phyloP scores from a whole-genome alignment of 805 yeast genomes.

The Nakazawaea anatomiae region DNA sequence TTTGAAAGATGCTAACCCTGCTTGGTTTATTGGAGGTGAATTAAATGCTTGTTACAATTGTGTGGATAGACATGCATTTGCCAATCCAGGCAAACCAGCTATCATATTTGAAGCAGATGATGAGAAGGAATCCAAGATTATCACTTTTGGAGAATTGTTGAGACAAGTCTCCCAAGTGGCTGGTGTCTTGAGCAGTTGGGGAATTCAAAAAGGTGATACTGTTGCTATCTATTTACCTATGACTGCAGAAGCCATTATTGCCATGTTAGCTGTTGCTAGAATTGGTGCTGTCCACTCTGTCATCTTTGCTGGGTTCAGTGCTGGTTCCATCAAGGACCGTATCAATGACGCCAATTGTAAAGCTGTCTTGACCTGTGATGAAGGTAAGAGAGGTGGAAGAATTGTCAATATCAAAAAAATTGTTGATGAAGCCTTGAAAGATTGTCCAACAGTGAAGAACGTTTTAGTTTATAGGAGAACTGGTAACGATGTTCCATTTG shows the following conservation, averaged over 20 bases:
- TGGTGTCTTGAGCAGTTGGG: slow-evolving; percentile 74
- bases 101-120: slow-evolving; percentile 94
- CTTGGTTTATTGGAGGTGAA: slow-evolving; percentile 94
- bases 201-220: slow-evolving; percentile 90
- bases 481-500: slow-evolving; percentile 70
- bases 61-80: slow-evolving; percentile 92
- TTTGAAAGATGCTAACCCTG: slow-evolving; percentile 64
- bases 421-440: slow-evolving; percentile 86
- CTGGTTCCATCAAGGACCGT: slow-evolving; percentile 89
- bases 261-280: slow-evolving; percentile 91
- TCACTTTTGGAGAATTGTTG: slow-evolving; percentile 84
- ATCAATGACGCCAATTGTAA: slow-evolving; percentile 81
- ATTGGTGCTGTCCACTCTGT: slow-evolving; percentile 96
- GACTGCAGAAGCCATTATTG: slow-evolving; percentile 94
- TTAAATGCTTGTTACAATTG: slow-evolving; percentile 90
- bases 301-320: slow-evolving; percentile 93
- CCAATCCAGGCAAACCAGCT: slow-evolving; percentile 79
- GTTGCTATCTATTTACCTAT: slow-evolving; percentile 96
- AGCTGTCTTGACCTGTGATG: slow-evolving; percentile 91
- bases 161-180: slow-evolving; percentile 84
- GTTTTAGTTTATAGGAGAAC: slow-evolving; percentile 89
- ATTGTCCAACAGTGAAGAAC: slow-evolving; percentile 69
- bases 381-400: slow-evolving; percentile 94
- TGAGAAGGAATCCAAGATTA: slow-evolving; percentile 59
- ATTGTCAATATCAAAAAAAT: slow-evolving; percentile 87